phyloP scores from a whole-genome alignment of 345 rosid species.

The Heritiera littoralis region DNA sequence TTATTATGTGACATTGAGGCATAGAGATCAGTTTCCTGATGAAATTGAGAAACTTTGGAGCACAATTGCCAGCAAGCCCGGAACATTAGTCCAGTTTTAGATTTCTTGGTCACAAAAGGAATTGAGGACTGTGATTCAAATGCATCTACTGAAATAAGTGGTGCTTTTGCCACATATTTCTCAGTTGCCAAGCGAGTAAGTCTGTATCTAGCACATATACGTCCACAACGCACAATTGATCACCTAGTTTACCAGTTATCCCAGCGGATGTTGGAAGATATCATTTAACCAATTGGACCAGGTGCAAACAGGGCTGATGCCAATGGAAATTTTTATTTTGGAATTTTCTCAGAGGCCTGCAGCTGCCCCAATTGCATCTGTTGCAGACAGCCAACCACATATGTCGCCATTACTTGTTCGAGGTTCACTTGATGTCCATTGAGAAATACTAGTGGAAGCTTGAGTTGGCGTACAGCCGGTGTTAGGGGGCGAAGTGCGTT shows the following conservation, averaged over 20 bases:
- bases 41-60: conserved; percentile 99
- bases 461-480: conserved; percentile 95
- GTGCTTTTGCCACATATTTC: conserved; percentile 99
- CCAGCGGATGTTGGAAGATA: conserved; percentile 92
- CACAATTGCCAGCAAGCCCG: conserved; percentile 96
- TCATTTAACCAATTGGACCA: conserved; percentile 64
- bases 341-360: conserved; percentile 97
- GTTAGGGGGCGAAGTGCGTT: conserved; percentile 86
- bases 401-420: conserved; percentile 94
- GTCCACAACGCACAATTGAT: conserved; percentile 96
- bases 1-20: conserved; percentile 95
- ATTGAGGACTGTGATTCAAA: conserved; percentile 98
- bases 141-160: conserved; percentile 97
- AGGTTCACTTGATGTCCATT: conserved; percentile 94
- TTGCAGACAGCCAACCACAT: conserved; percentile 81
- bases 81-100: conserved; percentile 86
- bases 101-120: conserved; percentile 94
- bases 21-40: conserved; percentile 97
- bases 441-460: conserved; percentile 83
- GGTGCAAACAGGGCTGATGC: conserved; percentile 61
- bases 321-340: conserved; percentile 66
- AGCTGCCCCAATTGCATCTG: conserved; percentile 64
- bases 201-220: conserved; percentile 90
- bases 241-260: conserved; percentile 95
- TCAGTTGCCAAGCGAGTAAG: conserved; percentile 99